These are phyloP conservation scores for Candida anutae DNA, from an alignment of 1,139 yeast species.

Conservation along the genomic window DNA sequence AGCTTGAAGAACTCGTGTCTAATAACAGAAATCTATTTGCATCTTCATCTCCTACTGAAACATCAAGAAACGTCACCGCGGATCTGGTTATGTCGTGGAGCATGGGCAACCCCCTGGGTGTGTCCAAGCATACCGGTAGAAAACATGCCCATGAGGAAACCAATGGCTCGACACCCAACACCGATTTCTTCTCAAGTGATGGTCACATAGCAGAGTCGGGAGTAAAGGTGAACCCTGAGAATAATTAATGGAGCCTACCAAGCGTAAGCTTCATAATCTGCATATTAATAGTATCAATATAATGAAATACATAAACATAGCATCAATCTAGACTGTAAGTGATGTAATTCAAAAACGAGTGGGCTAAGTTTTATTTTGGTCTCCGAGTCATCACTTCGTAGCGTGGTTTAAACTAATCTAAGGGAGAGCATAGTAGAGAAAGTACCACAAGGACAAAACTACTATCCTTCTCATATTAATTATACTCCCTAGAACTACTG, in stretches of 20 bases:
- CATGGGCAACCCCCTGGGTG: constrained; percentile 4
- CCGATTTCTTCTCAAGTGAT: constrained; percentile 27
- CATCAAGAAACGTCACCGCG: constrained; percentile 32
- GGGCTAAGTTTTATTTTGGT: too few relatives aligned
- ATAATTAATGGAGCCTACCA: background rate
- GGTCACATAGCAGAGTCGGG: constrained; percentile 6
- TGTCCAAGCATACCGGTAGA: background rate
- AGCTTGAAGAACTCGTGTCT: constrained; percentile 12
- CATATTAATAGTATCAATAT: too few relatives aligned
- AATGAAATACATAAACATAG: too few relatives aligned
- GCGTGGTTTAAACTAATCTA: too few relatives aligned
- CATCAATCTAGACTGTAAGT: too few relatives aligned
- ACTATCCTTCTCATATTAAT: too few relatives aligned
- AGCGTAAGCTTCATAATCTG: constrained; percentile 2
- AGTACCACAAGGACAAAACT: too few relatives aligned
- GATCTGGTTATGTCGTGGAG: constrained; percentile 27
- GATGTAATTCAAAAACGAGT: too few relatives aligned
- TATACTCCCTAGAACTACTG: too few relatives aligned
- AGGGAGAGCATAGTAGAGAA: too few relatives aligned
- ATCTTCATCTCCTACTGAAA: constrained; percentile 25
- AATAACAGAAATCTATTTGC: constrained; percentile 8
- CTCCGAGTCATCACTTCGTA: too few relatives aligned
- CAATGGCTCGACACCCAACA: constrained; percentile 22
- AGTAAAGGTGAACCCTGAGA: background rate
- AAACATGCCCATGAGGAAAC: background rate